phyloP scores from a whole-genome alignment of 2,329 filamentous ascomycete species.

The Malbranchea cinnamomea region DNA sequence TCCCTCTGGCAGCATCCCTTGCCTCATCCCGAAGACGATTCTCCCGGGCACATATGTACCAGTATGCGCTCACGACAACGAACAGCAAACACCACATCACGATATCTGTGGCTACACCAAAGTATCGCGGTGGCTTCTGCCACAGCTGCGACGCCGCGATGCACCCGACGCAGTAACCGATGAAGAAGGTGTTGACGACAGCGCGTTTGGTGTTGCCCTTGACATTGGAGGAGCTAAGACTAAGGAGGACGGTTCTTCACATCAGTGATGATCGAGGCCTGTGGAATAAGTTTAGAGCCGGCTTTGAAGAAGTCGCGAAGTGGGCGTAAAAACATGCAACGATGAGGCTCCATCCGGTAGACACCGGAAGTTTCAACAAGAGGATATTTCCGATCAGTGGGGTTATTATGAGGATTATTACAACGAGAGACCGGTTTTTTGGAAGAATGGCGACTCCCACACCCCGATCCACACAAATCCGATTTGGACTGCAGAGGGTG shows the following conservation, averaged over 20 bases:
- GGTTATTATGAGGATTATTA: conserved; percentile 26
- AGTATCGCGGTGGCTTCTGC: conserved; percentile 31
- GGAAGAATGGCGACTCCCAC: conserved; percentile 25
- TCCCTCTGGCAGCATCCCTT: background rate
- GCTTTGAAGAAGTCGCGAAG: background rate
- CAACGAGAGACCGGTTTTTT: conserved; percentile 24
- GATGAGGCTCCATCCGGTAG: conserved; percentile 34
- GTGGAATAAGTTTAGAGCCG: background rate
- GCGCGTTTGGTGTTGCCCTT: conserved; percentile 38
- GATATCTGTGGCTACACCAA: conserved; percentile 32
- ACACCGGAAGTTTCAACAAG: conserved; percentile 27
- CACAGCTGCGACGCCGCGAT: conserved; percentile 36
- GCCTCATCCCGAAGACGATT: conserved; percentile 14
- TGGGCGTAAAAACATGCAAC: conserved; percentile 23
- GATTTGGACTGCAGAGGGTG: conserved; percentile 35
- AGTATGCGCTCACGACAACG: conserved; percentile 20
- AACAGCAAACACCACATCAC: conserved; percentile 31
- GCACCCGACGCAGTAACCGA: conserved; percentile 34
- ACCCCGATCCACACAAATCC: conserved; percentile 33
- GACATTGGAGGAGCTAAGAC: conserved; percentile 34
- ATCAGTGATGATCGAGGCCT: conserved; percentile 30
- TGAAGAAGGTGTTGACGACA: conserved; percentile 35
- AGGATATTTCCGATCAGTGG: conserved; percentile 33
- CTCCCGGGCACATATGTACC: conserved; percentile 21
- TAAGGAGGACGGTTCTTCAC: conserved; percentile 30